These are phyloP conservation scores for Colletotrichum siamense DNA, from an alignment of 2,329 filamentous ascomycete species.

Conservation along the genomic window DNA sequence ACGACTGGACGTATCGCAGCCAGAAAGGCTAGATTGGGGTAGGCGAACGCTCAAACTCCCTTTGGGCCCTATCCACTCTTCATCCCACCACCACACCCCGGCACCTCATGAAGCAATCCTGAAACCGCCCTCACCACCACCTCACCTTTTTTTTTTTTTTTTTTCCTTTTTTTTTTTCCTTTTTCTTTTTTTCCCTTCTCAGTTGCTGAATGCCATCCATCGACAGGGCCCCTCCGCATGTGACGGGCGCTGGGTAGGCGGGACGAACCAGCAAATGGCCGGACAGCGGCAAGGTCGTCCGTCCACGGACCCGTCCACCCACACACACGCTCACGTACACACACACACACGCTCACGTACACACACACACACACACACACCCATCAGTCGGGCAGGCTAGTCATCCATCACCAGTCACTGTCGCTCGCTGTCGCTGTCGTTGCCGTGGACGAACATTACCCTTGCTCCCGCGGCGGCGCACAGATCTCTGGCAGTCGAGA, in stretches of 20 bases:
- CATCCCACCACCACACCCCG: constrained; percentile 20
- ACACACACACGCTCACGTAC: not conserved
- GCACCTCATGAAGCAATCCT: constrained; percentile 44
- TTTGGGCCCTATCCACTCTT: not conserved
- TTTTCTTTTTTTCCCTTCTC: too few relatives aligned
- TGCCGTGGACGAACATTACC: not conserved
- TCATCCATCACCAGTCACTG: not conserved
- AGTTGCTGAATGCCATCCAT: not conserved
- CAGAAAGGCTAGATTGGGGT: not conserved
- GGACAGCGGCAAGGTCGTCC: not conserved
- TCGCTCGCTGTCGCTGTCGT: not conserved
- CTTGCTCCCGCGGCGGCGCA: not conserved
- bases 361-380: too few relatives aligned
- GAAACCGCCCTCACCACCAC: constrained; percentile 36
- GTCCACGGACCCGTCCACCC: not conserved
- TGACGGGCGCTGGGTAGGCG: not conserved
- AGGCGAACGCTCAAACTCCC: not conserved
- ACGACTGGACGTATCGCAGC: not conserved
- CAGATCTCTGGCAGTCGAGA: not conserved
- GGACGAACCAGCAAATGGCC: constrained; percentile 17
- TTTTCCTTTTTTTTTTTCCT: not conserved
- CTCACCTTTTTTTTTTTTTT: not conserved
- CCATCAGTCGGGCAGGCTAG: not conserved
- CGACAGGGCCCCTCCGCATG: not conserved
- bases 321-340: not conserved